These are phyloP conservation scores for Globisporangium iwayamae DNA, from an alignment of 352 stramenopile genomes.

Conservation along the genomic window DNA sequence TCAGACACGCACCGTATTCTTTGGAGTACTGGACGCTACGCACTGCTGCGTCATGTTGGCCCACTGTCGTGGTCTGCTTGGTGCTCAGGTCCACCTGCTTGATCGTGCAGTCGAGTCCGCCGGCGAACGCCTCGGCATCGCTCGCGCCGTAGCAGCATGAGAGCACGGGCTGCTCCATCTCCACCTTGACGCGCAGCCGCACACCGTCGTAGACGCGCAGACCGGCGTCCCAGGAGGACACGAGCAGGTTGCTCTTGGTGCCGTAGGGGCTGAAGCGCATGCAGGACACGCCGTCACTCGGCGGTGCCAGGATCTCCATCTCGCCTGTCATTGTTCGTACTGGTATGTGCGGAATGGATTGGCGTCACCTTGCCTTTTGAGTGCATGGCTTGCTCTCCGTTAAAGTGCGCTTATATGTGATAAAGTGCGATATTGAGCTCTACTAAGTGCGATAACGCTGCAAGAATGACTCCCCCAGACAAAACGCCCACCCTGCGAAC, in stretches of 20 bases:
- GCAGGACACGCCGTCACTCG: slow-evolving; percentile 80
- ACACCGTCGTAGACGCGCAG: slow-evolving; percentile 68
- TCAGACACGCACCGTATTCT: slow-evolving; percentile 28
- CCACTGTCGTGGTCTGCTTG: slow-evolving; percentile 28
- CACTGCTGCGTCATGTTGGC: slow-evolving; percentile 47
- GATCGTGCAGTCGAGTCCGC: slow-evolving; percentile 66
- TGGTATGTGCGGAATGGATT: slow-evolving; percentile 2
- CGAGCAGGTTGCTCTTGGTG: slow-evolving; percentile 53
- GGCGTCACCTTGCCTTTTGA: not conserved
- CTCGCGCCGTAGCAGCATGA: slow-evolving; percentile 57
- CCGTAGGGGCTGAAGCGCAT: slow-evolving; percentile 66
- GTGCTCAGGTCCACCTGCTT: slow-evolving; percentile 56
- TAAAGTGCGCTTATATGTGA: not conserved
- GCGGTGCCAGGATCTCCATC: slow-evolving; percentile 62
- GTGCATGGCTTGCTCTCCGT: not conserved
- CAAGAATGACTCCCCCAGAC: not conserved
- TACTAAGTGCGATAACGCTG: not conserved
- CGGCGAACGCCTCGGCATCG: slow-evolving; percentile 66
- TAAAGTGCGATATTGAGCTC: not conserved
- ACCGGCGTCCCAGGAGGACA: slow-evolving; percentile 73
- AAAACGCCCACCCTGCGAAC: slow-evolving; percentile 5
- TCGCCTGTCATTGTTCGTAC: slow-evolving; percentile 19
- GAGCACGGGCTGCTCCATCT: slow-evolving; percentile 72
- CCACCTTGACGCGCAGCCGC: slow-evolving; percentile 49
- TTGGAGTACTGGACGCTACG: slow-evolving; percentile 54